These are phyloP conservation scores for Elaeis guineensis DNA, from an alignment of 176 grass and related monocot species.

Conservation along the genomic window DNA sequence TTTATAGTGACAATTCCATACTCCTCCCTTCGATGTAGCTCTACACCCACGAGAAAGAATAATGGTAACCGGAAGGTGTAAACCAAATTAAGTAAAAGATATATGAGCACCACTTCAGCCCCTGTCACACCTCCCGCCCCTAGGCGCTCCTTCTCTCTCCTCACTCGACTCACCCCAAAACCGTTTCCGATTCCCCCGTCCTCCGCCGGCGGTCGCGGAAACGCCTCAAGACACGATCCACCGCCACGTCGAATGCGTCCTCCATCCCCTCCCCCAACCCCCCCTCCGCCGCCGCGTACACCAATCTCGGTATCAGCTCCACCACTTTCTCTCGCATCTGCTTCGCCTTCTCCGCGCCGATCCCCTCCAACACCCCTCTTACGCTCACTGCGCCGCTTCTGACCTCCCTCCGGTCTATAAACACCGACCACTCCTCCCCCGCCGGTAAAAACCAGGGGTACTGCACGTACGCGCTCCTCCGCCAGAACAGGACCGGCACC, in stretches of 20 bases:
- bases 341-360: constrained; percentile 39
- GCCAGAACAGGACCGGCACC: constrained; percentile 87
- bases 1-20: no score
- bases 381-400: constrained; percentile 42
- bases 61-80: no score
- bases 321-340: constrained; percentile 70
- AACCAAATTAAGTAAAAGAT: no score
- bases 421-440: constrained; percentile 66
- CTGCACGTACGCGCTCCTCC: constrained; percentile 59
- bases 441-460: constrained; percentile 64
- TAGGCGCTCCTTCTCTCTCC: no score
- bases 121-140: no score
- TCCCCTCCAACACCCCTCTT: constrained; percentile 40
- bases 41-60: no score
- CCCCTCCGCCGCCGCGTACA: constrained; percentile 37
- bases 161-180: no score
- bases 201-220: constrained; percentile 23
- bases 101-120: no score
- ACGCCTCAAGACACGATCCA: constrained; percentile 40
- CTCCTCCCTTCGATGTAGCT: no score
- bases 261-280: constrained; percentile 55
- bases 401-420: constrained; percentile 59
- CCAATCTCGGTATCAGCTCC: constrained; percentile 76
- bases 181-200: no score
- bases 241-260: constrained; percentile 61